Evolutionary conservation across 2,329 filamentous ascomycete genomes (phyloP).

Genomic region (Tolypocladium cylindrosporum): DNA sequence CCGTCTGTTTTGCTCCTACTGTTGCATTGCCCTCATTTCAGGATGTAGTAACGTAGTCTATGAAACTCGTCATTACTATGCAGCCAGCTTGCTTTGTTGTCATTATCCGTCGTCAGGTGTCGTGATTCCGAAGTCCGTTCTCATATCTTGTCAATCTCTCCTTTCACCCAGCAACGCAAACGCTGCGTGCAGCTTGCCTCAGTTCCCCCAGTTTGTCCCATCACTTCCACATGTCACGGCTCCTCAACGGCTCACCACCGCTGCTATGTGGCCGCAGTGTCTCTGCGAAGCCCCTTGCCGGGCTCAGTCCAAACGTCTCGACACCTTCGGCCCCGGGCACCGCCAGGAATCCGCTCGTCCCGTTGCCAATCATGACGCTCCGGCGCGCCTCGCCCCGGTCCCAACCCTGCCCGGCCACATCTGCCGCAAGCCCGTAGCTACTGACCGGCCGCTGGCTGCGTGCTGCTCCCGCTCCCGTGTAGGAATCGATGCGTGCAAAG

Average conservation of each 20-base stretch:
- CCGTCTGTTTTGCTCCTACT: background rate
- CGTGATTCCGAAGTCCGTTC: background rate
- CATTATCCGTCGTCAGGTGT: background rate
- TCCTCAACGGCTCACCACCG: slow-evolving; percentile 1
- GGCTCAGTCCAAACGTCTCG: background rate
- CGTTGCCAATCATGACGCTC: slow-evolving; percentile 44
- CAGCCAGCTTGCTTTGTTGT: background rate
- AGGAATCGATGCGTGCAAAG: slow-evolving; percentile 38
- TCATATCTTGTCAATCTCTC: background rate
- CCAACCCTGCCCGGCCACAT: slow-evolving; percentile 38
- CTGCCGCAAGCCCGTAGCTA: slow-evolving; percentile 47
- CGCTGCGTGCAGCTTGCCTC: background rate
- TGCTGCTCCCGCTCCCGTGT: slow-evolving; percentile 13
- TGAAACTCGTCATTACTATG: background rate
- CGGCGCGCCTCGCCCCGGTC: slow-evolving; percentile 40
- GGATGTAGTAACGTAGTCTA: background rate
- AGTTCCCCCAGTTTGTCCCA: background rate
- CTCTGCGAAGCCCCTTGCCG: slow-evolving; percentile 10
- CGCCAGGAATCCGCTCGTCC: slow-evolving; percentile 41
- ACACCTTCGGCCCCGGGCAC: slow-evolving; percentile 26
- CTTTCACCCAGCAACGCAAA: too few relatives aligned
- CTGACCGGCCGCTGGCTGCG: slow-evolving; percentile 34
- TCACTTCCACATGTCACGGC: slow-evolving; percentile 1
- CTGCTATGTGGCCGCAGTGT: slow-evolving; percentile 28
- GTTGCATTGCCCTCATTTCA: background rate